Conservation (phyloP, 164 flowering plant genomes). For the Brasenia schreberi region DNA sequence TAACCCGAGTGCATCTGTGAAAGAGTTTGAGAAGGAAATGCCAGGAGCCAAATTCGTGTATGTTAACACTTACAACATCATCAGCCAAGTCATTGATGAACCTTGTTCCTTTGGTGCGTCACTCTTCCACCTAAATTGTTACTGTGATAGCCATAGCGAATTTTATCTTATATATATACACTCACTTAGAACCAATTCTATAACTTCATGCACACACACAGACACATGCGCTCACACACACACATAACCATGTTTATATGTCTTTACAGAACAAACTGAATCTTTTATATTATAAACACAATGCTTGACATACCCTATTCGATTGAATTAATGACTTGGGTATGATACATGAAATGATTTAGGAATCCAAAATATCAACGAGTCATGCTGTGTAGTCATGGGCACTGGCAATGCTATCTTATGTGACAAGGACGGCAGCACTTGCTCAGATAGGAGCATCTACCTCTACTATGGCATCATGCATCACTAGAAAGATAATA, state of each 20-base stretch:
- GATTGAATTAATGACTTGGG: too few relatives aligned
- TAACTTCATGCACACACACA: too few relatives aligned
- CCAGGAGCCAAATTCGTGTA: not conserved
- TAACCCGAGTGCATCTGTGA: not conserved
- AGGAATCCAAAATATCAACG: not conserved
- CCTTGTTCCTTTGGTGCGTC: not conserved
- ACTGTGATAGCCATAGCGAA: too few relatives aligned
- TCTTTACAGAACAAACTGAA: too few relatives aligned
- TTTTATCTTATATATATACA: too few relatives aligned
- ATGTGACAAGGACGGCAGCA: not conserved
- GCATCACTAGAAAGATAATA: not conserved
- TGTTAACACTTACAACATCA: not conserved
- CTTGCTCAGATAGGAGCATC: not conserved
- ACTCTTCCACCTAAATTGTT: not conserved
- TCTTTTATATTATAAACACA: too few relatives aligned
- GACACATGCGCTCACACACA: too few relatives aligned
- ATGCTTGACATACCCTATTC: too few relatives aligned
- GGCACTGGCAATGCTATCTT: not conserved
- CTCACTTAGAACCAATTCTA: too few relatives aligned
- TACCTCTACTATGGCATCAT: not conserved
- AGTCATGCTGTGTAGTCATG: not conserved
- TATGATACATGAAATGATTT: too few relatives aligned
- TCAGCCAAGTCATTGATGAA: not conserved
- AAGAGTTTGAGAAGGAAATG: not conserved
- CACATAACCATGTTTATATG: too few relatives aligned